phyloP scores from a whole-genome alignment of 75 land plant species.

The Adiantum capillusveneris region DNA sequence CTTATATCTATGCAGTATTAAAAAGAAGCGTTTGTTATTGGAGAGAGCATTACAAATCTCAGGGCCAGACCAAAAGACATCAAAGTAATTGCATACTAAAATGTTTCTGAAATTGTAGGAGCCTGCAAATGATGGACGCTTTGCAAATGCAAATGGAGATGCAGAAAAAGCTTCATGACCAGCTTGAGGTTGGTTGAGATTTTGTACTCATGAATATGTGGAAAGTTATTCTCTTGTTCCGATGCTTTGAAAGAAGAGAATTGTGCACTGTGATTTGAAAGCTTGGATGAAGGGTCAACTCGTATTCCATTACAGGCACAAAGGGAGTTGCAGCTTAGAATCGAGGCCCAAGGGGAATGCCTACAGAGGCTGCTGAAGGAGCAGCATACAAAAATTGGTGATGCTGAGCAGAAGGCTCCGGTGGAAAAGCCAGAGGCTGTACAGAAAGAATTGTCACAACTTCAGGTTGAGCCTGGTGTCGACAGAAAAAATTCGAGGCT shows the following conservation, averaged over 20 bases:
- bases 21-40: background rate
- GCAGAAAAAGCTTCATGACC: constrained; percentile 4
- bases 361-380: background rate
- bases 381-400: background rate
- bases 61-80: background rate
- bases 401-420: background rate
- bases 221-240: no score
- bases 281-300: background rate
- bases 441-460: background rate
- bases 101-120: background rate
- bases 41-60: background rate
- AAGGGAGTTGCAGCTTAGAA: constrained; percentile 1
- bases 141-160: constrained; percentile 7
- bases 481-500: no score
- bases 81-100: background rate
- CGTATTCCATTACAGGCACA: background rate
- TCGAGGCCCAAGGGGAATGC: background rate
- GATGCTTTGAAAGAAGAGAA: no score
- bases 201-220: no score
- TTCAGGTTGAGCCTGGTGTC: background rate
- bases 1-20: no score
- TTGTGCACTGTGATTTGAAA: background rate
- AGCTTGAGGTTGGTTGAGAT: constrained; percentile 4
- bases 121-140: constrained; percentile 4
- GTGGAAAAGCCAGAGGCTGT: background rate